phyloP scores from a whole-genome alignment of 129 eudicot species.

The Solidago caesia region DNA sequence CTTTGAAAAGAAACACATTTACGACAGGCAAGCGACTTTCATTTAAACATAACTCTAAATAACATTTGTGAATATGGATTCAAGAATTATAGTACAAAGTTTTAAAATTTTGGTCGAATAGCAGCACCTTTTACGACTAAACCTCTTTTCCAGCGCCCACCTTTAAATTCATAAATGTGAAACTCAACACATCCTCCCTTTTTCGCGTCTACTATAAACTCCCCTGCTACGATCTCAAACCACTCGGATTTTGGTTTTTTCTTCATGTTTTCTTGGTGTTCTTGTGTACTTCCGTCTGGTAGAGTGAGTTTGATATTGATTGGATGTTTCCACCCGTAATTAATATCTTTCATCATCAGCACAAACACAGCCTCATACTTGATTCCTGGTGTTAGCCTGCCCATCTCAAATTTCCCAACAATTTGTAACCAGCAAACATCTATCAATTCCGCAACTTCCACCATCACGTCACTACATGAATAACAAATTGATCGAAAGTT shows the following conservation, averaged over 20 bases:
- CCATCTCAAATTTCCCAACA: conserved; percentile 52
- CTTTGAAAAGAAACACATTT: not conserved
- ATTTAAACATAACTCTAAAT: conserved; percentile 4
- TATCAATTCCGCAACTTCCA: conserved; percentile 43
- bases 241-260: conserved; percentile 63
- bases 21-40: not conserved
- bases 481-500: not conserved
- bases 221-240: conserved; percentile 68
- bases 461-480: conserved; percentile 47
- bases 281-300: conserved; percentile 56
- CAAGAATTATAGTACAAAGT: no score
- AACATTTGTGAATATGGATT: no score
- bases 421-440: conserved; percentile 78
- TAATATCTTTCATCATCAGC: conserved; percentile 52
- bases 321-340: conserved; percentile 67
- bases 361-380: conserved; percentile 53
- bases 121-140: conserved; percentile 60
- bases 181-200: conserved; percentile 60
- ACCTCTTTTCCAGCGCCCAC: conserved; percentile 84
- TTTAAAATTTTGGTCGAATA: conserved; percentile 51
- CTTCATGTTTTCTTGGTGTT: conserved; percentile 50
- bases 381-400: conserved; percentile 47
- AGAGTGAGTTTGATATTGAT: conserved; percentile 55
- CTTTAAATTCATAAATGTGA: conserved; percentile 62
- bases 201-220: conserved; percentile 40